Evolutionary conservation across 2,329 filamentous ascomycete genomes (phyloP), one percentile per base, ranked within the genome.

Genomic region (Venturiaceae sp.): DNA sequence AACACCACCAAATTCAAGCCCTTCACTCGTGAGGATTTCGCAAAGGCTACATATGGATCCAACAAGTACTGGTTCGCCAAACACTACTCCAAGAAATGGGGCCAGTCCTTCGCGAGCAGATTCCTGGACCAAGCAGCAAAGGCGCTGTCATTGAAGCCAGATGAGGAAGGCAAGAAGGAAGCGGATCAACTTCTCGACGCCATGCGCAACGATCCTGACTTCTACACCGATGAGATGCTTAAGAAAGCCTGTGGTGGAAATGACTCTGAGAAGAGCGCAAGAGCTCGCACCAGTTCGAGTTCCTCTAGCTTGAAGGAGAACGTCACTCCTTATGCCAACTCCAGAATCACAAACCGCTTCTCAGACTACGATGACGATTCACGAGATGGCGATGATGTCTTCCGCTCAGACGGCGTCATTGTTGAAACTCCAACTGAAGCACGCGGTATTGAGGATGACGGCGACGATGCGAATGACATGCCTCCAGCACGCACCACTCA

Each of bases 51-150:
- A 16, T 50, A 50, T 30, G 44, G 44, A 23, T n/a, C 23, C 1
- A 50, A 50, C 44, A 50, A 50, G 21, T 50, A 50, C 44, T 50
- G 44, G 44, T 50, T 50, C 14, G 13, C 44, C 44, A 50, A 50
- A 26, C 44, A 50, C 44, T 50, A 50, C 44, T 50, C 44, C 13
- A 50, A 50, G 19, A n/a, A n/a, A n/a, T n/a, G n/a, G n/a, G 44
- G 26, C 44, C 44, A 50, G 30, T 50, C 26, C 6, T 16, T 50
- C 23, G 28, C 44, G 23, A 50, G 44, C 44, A 50, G 44, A 30
- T 30, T 50, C 23, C 44, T 50, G 23, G 44, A 50, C 23, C 44
- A 50, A 30, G 44, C 44, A 1, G 44, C 44, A 50, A 50, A 50
- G 30, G 28, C 23, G 8, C 44, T 50, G 6, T 50, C 44, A 16